phyloP scores from a whole-genome alignment of 1,139 yeast genomes.

The Geotrichum fermentans region DNA sequence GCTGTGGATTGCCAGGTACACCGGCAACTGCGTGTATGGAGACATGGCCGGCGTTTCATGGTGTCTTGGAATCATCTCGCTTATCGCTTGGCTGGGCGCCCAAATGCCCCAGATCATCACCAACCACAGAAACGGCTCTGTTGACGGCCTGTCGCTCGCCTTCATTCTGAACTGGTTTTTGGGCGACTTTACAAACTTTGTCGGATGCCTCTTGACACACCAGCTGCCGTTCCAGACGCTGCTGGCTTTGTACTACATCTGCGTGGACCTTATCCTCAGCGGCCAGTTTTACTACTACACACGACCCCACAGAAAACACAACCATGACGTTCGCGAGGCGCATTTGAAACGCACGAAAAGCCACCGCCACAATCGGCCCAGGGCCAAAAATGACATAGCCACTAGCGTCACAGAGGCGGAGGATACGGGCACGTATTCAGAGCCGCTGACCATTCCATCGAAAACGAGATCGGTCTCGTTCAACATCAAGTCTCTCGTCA shows the following conservation, averaged over 20 bases:
- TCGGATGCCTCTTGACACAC: slow-evolving; percentile 73
- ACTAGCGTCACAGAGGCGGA: neutral
- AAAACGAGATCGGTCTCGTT: slow-evolving; percentile 12
- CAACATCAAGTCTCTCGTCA: slow-evolving; percentile 25
- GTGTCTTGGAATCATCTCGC: slow-evolving; percentile 48
- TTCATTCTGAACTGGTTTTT: slow-evolving; percentile 74
- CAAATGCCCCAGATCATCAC: slow-evolving; percentile 80
- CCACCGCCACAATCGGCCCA: slow-evolving; percentile 11
- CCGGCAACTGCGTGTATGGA: slow-evolving; percentile 36
- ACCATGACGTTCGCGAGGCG: slow-evolving; percentile 14
- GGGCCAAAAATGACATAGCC: neutral
- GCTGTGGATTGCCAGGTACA: slow-evolving; percentile 30
- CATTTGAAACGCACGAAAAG: slow-evolving; percentile 11
- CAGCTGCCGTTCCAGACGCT: slow-evolving; percentile 74
- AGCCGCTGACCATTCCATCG: slow-evolving; percentile 12
- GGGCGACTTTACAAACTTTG: slow-evolving; percentile 77
- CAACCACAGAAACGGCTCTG: slow-evolving; percentile 71
- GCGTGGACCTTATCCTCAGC: slow-evolving; percentile 66
- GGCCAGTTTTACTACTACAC: slow-evolving; percentile 73
- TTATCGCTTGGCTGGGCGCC: slow-evolving; percentile 75
- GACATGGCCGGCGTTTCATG: slow-evolving; percentile 30
- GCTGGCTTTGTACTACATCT: slow-evolving; percentile 67
- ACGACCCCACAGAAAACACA: slow-evolving; percentile 24
- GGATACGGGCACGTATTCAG: slow-evolving; percentile 11
- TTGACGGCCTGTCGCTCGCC: slow-evolving; percentile 78